Base-by-base conservation (phyloP, 805 yeast species). In the Teunomyces aglyptinius region DNA sequence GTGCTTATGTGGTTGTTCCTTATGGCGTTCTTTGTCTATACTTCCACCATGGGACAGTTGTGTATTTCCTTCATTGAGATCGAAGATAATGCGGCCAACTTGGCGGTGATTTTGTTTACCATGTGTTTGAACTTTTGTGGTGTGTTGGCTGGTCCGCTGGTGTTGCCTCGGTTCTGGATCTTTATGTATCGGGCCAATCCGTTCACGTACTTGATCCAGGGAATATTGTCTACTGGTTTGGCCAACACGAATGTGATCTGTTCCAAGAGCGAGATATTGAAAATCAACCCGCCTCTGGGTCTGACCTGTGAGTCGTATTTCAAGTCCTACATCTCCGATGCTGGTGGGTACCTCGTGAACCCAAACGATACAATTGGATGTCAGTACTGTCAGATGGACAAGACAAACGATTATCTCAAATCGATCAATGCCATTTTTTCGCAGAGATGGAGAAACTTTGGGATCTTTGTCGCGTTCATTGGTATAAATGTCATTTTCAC, bases 131-230 rank as follows among this genome's bases (percentile, higher is more conserved):
- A 78, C 45, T 85, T 86, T 79, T 85, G 89, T 75, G 96, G 96
- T 75, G 88, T 85, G 38, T 69, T 87, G 68, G 81, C 78, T 12
- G 70, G 79, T 19, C 77, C 81, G 38, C 59, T 70, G 15, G 69
- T 73, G 44, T 77, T 86, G 83, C 94, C 95, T 10, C 82, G 87
- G 1, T 88, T 88, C 71, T 88, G 95, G 95, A 81, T 78, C 40
- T 88, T 85, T 62, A 85, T 88, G 90, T 83, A 86, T 78, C 78
- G 85, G 54, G 75, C 73, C 16, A 83, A 88, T 20, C 95, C 86
- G 7, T 77, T 77, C 65, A 85, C 92, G 1, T 88, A 88, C 59
- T 79, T 84, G 61, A 70, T 87, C 48, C 81, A 80, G 51, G 72
- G 80, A 44, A 70, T 85, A 50, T 68, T 82, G 38, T 38, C 71